Evolutionary conservation across 768 basidiomycete species (phyloP).

Genomic region (Ephemerocybe angulata): DNA sequence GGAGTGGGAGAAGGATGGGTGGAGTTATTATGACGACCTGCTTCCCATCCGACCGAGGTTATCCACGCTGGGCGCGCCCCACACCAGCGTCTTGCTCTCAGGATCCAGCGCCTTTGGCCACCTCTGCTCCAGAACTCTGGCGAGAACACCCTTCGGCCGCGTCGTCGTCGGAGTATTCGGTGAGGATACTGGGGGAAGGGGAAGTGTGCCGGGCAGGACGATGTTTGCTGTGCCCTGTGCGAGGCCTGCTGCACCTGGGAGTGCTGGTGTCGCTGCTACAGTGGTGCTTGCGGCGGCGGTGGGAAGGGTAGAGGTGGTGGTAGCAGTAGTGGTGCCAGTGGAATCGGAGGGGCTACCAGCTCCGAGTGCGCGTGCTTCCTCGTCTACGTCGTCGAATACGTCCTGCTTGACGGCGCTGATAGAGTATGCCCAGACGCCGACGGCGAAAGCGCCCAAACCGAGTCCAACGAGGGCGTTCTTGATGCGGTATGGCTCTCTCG

Average conservation of each 20-base stretch:
- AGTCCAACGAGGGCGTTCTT: conserved; percentile 79
- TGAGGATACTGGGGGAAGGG: conserved; percentile 2
- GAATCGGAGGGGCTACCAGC: conserved; percentile 8
- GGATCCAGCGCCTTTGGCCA: conserved; percentile 59
- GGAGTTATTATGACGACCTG: conserved; percentile 19
- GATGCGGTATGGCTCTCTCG: conserved; percentile 77
- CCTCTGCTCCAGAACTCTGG: conserved; percentile 35
- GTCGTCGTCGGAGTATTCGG: conserved; percentile 1
- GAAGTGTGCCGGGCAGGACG: conserved; percentile 1
- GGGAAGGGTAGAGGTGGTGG: neutral
- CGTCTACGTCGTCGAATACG: conserved; percentile 83
- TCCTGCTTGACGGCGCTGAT: conserved; percentile 94
- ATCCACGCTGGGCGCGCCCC: conserved; percentile 72
- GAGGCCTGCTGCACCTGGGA: conserved; percentile 8
- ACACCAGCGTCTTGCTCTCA: conserved; percentile 57
- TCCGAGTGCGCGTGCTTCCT: conserved; percentile 61
- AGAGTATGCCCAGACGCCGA: conserved; percentile 87
- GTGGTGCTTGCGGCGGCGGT: neutral
- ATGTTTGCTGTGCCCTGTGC: conserved; percentile 1
- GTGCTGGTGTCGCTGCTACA: neutral
- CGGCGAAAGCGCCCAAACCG: conserved; percentile 66
- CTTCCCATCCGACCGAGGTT: conserved; percentile 41
- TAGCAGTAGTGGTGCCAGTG: neutral
- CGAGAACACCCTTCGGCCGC: conserved; percentile 43
- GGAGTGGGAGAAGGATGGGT: conserved; percentile 81